Evolutionary conservation across 805 yeast species (phyloP), one percentile per base, ranked within the genome.

Genomic region (Saturnispora gosingensis): DNA sequence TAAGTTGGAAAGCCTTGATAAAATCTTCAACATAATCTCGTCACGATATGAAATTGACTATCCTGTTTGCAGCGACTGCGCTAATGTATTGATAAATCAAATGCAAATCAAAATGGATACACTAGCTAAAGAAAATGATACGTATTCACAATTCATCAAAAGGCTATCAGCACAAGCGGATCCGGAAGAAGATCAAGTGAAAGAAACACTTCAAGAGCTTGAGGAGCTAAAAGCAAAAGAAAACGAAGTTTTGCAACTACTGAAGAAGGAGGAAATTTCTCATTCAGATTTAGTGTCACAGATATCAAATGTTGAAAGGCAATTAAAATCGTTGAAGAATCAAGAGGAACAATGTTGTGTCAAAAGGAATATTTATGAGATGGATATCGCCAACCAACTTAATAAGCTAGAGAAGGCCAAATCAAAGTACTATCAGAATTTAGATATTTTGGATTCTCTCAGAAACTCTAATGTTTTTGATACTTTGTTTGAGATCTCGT

Each of bases 31-130:
- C 55, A 72, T 85, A 2, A 67, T 91, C 5, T 83, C 93, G 0
- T 82, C 93, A 1, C 83, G 85, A 54, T 82, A 83, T 48, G 88
- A 83, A 54, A 75, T 91, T 15, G 95, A 88, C 56, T 82, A 81
- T 61, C 99, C 99, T 0, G 80, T 93, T 15, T 91, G 98, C 59
- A 74, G 75, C 24, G 97, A 90, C 43, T 93, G 99, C 65, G 85
- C 93, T 6, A 79, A 75, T 43, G 64, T 75, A 20, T 66, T 91
- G 25, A 71, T 85, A 10, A 81, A 78, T 9, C 82, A 82, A 52
- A 73, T 88, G 64, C 83, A 82, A 59, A 64, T 70, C 11, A 82
- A 82, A 58, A 85, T 85, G 63, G 91, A 85, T 54, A 85, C 80
- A 51, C 77, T 83, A 5, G 78, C 84, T 18, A 75, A 75, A 55